Conservation (phyloP, 1,284 basidiomycete genomes). For the Neonothopanus nambi region DNA sequence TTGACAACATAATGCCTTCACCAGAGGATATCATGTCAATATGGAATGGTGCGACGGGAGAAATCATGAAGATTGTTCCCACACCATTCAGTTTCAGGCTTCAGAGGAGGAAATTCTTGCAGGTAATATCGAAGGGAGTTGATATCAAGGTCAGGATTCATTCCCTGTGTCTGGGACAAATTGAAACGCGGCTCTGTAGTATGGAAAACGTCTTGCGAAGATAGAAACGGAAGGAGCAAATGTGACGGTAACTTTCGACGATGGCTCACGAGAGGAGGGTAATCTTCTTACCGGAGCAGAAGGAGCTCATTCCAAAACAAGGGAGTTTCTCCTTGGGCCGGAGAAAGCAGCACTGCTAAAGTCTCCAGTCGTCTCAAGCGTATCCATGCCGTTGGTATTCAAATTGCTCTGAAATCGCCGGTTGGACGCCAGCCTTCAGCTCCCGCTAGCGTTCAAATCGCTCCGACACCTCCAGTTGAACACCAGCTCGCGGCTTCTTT, state of each 20-base stretch:
- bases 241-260: conserved; percentile 3
- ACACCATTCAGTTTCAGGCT: not conserved
- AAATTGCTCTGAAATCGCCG: too few species aligned
- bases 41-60: conserved; percentile 6
- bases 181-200: not conserved
- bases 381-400: not conserved
- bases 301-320: conserved; percentile 8
- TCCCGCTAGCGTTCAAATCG: too few species aligned
- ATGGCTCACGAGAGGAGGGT: conserved; percentile 1
- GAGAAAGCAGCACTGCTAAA: conserved; percentile 4
- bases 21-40: not conserved
- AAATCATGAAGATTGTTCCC: not conserved
- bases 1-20: not conserved
- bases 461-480: too few species aligned
- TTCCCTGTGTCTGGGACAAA: not conserved
- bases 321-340: conserved; percentile 4
- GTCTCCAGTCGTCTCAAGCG: not conserved
- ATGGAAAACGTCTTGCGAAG: conserved; percentile 1
- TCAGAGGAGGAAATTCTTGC: conserved; percentile 2
- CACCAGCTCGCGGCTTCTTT: too few species aligned
- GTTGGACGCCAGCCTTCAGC: too few species aligned
- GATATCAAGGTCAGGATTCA: not conserved
- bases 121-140: not conserved
- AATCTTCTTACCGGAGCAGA: conserved; percentile 3
- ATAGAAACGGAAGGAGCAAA: not conserved